These are phyloP conservation scores for Achaetomium macrosporum DNA, from an alignment of 2,329 filamentous ascomycete genomes.

Conservation along the genomic window DNA sequence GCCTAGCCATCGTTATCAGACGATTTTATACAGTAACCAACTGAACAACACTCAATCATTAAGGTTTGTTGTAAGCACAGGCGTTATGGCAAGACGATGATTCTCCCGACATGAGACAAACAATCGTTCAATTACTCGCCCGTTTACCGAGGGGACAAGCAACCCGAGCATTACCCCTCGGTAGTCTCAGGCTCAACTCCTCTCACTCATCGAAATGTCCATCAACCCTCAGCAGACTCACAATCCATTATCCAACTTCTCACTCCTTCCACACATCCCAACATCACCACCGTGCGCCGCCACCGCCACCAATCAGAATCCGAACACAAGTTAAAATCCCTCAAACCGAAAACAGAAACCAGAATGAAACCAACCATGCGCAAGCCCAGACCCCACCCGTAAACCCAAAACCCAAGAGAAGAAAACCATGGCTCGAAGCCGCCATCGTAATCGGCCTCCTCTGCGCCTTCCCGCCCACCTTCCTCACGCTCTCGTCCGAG, in stretches of 20 bases:
- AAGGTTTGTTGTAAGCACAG: background rate
- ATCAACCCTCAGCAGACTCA: too few relatives aligned
- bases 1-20: too few relatives aligned
- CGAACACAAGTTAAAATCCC: too few relatives aligned
- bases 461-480: background rate
- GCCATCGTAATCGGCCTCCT: background rate
- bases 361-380: too few relatives aligned
- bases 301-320: too few relatives aligned
- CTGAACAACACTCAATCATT: background rate
- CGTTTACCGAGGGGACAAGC: background rate
- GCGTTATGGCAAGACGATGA: background rate
- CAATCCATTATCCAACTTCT: too few relatives aligned
- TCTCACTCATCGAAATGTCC: too few relatives aligned
- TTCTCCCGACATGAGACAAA: conserved; percentile 1
- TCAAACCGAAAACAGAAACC: too few relatives aligned
- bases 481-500: background rate
- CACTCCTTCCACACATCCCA: too few relatives aligned
- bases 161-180: background rate
- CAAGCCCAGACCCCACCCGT: too few relatives aligned
- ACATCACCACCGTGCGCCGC: too few relatives aligned
- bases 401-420: background rate
- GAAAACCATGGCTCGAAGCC: background rate
- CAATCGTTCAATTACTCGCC: background rate
- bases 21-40: too few relatives aligned
- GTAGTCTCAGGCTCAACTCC: background rate